A percentile compares a stretch with the other conserved stretches of the same genome.
These are phyloP conservation scores for Lactifluus hygrophoroides DNA, from an alignment of 768 basidiomycete genomes.

Conservation along the genomic window DNA sequence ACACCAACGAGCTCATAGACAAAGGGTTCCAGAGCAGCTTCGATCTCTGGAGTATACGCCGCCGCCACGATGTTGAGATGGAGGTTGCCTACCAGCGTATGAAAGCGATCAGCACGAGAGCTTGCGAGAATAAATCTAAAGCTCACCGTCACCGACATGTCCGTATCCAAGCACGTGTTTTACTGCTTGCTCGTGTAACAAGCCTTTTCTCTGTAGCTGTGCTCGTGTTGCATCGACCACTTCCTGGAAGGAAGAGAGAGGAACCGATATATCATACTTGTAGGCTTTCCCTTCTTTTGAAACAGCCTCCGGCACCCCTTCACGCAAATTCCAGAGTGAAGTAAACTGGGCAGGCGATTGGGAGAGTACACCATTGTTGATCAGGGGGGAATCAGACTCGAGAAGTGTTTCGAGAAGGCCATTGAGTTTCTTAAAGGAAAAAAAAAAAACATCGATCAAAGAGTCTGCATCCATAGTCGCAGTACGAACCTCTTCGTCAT, in stretches of 20 bases:
- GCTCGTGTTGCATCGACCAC: constrained; percentile 77
- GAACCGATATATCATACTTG: constrained; percentile 95
- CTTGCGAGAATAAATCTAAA: constrained; percentile 25
- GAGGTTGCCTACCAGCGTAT: constrained; percentile 59
- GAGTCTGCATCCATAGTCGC: neutral
- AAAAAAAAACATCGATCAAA: neutral
- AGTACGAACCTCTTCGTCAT: constrained; percentile 75
- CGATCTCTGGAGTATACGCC: constrained; percentile 73
- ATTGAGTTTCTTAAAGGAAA: constrained; percentile 63
- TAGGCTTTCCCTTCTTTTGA: constrained; percentile 93
- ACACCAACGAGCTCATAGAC: constrained; percentile 84
- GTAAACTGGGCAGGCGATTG: constrained; percentile 86
- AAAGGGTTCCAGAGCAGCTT: constrained; percentile 87
- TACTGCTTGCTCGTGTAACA: constrained; percentile 64
- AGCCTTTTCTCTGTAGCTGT: constrained; percentile 57
- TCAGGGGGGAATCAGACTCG: constrained; percentile 61
- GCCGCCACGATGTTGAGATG: constrained; percentile 88
- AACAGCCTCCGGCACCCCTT: constrained; percentile 85
- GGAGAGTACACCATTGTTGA: constrained; percentile 85
- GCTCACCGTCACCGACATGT: constrained; percentile 86
- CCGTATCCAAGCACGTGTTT: constrained; percentile 89
- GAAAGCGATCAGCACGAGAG: neutral
- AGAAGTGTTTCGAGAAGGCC: constrained; percentile 71
- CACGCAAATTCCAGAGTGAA: constrained; percentile 85
- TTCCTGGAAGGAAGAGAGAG: constrained; percentile 75